Conservation (phyloP, 2,329 filamentous ascomycete genomes). For the Dryadomyces quercivorus region DNA sequence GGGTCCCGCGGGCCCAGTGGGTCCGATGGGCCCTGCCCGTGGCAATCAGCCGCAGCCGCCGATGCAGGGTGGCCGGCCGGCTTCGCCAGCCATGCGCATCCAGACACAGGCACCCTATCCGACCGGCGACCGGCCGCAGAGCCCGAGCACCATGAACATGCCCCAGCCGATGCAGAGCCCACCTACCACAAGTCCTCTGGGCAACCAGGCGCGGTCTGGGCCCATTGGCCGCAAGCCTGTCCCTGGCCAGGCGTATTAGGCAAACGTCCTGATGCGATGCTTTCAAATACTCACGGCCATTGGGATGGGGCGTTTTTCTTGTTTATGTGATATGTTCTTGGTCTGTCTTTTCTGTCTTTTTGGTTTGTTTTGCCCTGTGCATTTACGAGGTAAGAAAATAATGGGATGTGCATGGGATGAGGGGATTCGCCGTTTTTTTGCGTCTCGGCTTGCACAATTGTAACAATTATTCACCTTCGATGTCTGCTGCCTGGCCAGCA, state of each 20-base stretch:
- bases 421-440: not conserved
- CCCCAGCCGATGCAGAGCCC: slow-evolving; percentile 17
- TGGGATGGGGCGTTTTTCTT: not conserved
- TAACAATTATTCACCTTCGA: not conserved
- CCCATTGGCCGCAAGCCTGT: slow-evolving; percentile 43
- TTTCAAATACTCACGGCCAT: not conserved
- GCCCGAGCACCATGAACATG: slow-evolving; percentile 25
- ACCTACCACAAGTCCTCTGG: slow-evolving; percentile 34
- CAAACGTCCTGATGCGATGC: not conserved
- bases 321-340: not conserved
- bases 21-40: slow-evolving; percentile 9
- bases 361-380: not conserved
- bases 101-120: slow-evolving; percentile 12
- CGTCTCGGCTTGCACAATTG: not conserved
- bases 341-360: not conserved
- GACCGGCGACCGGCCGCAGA: slow-evolving; percentile 25
- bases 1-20: slow-evolving; percentile 7
- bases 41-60: slow-evolving; percentile 1
- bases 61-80: slow-evolving; percentile 18
- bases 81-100: slow-evolving; percentile 12
- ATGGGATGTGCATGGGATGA: not conserved
- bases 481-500: too few species aligned
- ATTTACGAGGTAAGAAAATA: not conserved
- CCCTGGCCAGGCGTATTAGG: slow-evolving; percentile 38
- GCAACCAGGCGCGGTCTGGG: slow-evolving; percentile 16